These are phyloP conservation scores for Beta lomatogona DNA, from an alignment of 179 eudicot species.

Conservation along the genomic window DNA sequence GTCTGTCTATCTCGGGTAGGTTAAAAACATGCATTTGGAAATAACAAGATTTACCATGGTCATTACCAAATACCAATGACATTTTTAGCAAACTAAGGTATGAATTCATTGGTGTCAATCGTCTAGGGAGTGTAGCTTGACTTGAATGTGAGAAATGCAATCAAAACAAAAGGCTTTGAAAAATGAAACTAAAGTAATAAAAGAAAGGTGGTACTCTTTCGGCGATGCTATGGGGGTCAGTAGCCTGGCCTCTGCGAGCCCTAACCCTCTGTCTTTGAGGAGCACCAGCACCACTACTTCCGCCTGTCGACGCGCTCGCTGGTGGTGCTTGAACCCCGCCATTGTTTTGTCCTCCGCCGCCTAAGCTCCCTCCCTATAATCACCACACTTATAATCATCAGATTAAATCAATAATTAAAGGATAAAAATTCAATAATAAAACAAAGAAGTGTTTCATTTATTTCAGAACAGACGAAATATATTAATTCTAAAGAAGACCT, in stretches of 20 bases:
- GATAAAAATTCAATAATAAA: neutral
- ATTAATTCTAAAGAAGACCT: slow-evolving; percentile 1
- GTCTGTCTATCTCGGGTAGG: too few species aligned
- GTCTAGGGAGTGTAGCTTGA: too few species aligned
- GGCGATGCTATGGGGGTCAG: slow-evolving; percentile 58
- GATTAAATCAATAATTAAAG: slow-evolving; percentile 14
- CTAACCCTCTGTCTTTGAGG: slow-evolving; percentile 44
- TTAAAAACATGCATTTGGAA: too few species aligned
- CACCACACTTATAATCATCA: neutral
- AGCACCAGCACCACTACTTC: slow-evolving; percentile 30
- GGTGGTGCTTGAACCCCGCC: slow-evolving; percentile 26
- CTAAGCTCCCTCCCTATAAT: neutral
- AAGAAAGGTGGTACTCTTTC: slow-evolving; percentile 37
- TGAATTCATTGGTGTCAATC: too few species aligned
- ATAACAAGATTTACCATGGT: too few species aligned
- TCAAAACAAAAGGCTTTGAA: too few species aligned
- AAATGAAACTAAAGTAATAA: too few species aligned
- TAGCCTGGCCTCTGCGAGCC: slow-evolving; percentile 54
- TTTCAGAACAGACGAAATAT: neutral
- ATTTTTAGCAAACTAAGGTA: too few species aligned
- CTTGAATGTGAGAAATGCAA: neutral
- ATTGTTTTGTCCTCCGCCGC: slow-evolving; percentile 19
- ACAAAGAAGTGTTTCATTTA: too few species aligned
- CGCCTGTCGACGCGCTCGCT: slow-evolving; percentile 41
- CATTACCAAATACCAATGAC: too few species aligned